A percentile compares a stretch with the other conserved stretches of the same genome.
phyloP scores from a whole-genome alignment of 83 land plant species.

The Thuja plicata region DNA sequence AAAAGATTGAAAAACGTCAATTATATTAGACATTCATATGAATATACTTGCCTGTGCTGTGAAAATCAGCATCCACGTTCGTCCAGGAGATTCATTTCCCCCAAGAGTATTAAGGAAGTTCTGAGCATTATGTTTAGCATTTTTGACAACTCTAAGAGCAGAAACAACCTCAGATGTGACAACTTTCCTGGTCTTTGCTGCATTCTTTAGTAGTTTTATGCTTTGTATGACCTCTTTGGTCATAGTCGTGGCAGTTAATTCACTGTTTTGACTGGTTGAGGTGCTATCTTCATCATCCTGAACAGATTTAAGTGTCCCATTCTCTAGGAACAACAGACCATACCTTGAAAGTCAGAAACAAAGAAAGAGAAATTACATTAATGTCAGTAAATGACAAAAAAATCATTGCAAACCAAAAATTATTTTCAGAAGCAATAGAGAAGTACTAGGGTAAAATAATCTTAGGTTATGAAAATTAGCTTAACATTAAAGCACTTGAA shows the following conservation, averaged over 20 bases:
- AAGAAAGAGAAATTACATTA: not conserved
- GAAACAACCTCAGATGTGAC: slow-evolving; percentile 64
- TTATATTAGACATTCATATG: not conserved
- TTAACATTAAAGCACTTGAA: not conserved
- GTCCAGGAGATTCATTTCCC: slow-evolving; percentile 82
- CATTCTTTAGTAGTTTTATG: slow-evolving; percentile 68
- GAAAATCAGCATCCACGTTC: slow-evolving; percentile 98
- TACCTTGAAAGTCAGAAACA: slow-evolving; percentile 11
- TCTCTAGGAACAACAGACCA: slow-evolving; percentile 12
- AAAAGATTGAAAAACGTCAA: not conserved
- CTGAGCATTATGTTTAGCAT: slow-evolving; percentile 74
- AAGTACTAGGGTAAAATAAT: not conserved
- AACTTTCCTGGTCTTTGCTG: slow-evolving; percentile 84
- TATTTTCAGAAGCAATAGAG: not conserved
- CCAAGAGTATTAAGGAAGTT: slow-evolving; percentile 73
- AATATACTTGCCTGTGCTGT: slow-evolving; percentile 53
- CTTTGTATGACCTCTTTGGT: slow-evolving; percentile 56
- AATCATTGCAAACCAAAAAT: not conserved
- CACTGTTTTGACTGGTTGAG: not conserved
- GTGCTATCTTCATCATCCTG: not conserved
- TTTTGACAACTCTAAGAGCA: slow-evolving; percentile 70
- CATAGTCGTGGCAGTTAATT: not conserved
- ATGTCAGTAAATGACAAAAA: not conserved
- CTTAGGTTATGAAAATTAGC: not conserved
- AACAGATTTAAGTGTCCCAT: not conserved